Conservation (phyloP, 225 moss, liverwort and hornwort genomes). For the Anthoceros angustus region DNA sequence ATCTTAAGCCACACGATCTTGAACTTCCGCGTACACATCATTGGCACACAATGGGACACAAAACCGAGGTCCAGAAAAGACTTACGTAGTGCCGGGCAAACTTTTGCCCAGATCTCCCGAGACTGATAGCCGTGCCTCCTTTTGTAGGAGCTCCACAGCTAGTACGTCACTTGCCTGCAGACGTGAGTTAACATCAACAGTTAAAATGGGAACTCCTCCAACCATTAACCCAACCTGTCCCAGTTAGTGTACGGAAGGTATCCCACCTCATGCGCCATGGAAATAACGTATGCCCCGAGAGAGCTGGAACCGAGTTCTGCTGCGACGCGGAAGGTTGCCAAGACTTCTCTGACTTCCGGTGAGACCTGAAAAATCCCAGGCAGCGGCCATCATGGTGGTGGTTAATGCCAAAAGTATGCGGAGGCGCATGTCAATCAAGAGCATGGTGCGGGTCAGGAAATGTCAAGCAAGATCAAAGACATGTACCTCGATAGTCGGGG, state of each 20-base stretch:
- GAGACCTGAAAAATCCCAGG: conserved; percentile 19
- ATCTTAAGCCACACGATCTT: not conserved
- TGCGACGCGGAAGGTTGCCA: conserved; percentile 60
- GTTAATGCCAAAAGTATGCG: not conserved
- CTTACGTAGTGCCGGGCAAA: conserved; percentile 37
- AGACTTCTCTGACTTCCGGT: conserved; percentile 55
- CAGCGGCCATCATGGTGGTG: not conserved
- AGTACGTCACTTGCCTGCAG: conserved; percentile 58
- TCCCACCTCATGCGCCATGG: conserved; percentile 61
- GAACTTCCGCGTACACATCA: not conserved
- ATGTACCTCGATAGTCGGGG: conserved; percentile 56
- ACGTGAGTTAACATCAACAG: not conserved
- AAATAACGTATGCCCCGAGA: conserved; percentile 72
- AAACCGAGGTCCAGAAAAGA: not conserved
- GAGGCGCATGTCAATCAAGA: not conserved
- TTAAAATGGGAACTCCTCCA: not conserved
- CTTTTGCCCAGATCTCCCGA: conserved; percentile 56
- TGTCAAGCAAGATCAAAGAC: not conserved
- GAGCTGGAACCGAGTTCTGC: conserved; percentile 71
- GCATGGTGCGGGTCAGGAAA: not conserved
- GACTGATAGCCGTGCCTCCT: conserved; percentile 65
- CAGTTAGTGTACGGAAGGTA: not conserved
- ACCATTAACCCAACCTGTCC: no score
- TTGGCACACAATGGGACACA: not conserved
- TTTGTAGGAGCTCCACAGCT: conserved; percentile 69